Evolutionary conservation across 192 early-diverging fungal species (phyloP), one percentile per base, ranked within the genome.

Genomic region (Backusella parvicylindrica): DNA sequence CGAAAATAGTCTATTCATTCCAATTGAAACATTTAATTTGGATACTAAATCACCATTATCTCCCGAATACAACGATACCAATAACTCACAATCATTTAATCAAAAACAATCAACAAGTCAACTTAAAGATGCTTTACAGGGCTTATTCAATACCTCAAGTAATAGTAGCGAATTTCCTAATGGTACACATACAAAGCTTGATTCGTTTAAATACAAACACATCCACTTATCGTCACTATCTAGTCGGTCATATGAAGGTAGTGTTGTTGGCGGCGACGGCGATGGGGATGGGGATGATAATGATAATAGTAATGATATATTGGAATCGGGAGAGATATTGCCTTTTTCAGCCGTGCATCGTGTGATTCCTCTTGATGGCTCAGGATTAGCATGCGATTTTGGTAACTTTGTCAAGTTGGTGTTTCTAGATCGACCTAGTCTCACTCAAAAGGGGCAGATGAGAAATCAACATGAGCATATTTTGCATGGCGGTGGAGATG

Each of bases 361-460:
- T 21, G 50, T 82, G n/a, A 60, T 78, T 5, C 69, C 76, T 1
- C n/a, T 82, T 18, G 70, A 75, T 38, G 77, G 77, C 1, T 69
- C 50, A 31, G 80, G 76, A 0, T n/a, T 82, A 5, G 80, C 76
- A 1, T 82, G 73, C 31, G 80, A 82, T 30, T 82, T 71, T 68
- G 80, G 80, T 7, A 82, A 82, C 30, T 82, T 82, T 69, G 41
- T 82, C 6, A 82, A 82, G 56, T 23, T 80, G 16, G 50, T 80
- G 15, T 75, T 31, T 37, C 28, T 70, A 18, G 68, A 70, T 70
- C 12, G 28, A 43, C 67, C 37, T 1, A 69, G 67, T 41, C 35
- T 69, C 2, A 69, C 67, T 1, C 36, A 69, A 41, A 69, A 69
- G 67, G 67, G 41, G 3, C 21, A 31, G 26, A 38, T 69, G 23